These are phyloP conservation scores for Fusarium buharicum DNA, from an alignment of 2,329 filamentous ascomycete genomes.

Conservation along the genomic window DNA sequence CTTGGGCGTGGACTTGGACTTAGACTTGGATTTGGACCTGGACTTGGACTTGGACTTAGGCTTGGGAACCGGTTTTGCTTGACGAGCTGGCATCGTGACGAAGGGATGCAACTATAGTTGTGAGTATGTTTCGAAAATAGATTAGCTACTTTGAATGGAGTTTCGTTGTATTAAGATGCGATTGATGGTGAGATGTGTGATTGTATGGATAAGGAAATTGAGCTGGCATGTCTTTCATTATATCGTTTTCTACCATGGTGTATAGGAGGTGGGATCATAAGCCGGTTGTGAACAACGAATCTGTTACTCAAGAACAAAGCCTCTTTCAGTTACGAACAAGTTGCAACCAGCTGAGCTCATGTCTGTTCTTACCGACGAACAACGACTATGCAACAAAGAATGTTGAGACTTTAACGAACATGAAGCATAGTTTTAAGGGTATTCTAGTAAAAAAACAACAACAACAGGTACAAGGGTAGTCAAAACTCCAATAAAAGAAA, in stretches of 20 bases:
- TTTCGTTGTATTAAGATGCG: constrained; percentile 4
- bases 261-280: neutral
- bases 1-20: neutral
- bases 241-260: neutral
- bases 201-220: neutral
- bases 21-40: neutral
- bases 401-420: neutral
- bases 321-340: neutral
- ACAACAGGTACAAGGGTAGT: neutral
- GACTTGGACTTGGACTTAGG: neutral
- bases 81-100: constrained; percentile 16
- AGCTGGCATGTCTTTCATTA: constrained; percentile 1
- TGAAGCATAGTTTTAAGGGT: neutral
- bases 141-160: neutral
- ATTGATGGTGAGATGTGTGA: neutral
- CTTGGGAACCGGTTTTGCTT: neutral
- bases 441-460: neutral
- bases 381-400: constrained; percentile 5
- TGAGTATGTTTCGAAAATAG: constrained; percentile 1
- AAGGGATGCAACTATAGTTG: neutral
- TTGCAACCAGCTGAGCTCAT: no score
- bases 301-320: neutral
- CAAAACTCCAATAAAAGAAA: neutral
- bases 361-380: neutral
- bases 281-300: constrained; percentile 2